Evolutionary conservation across 2,329 filamentous ascomycete species (phyloP).

Genomic region (Pseudohalonectria lignicola): DNA sequence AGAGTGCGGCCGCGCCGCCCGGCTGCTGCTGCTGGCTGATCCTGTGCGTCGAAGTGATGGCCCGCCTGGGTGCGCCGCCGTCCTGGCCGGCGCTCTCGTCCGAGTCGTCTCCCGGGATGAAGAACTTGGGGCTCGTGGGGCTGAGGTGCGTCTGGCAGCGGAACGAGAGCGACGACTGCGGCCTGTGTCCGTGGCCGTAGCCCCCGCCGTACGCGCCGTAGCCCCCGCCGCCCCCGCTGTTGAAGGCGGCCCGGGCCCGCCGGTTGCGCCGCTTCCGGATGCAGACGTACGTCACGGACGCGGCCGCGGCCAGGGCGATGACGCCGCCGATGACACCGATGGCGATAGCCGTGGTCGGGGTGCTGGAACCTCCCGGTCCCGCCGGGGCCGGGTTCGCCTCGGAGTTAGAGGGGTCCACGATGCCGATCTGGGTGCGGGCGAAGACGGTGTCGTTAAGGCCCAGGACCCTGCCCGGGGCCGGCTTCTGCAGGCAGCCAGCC

Average conservation of each 20-base stretch:
- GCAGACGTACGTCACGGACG: constrained; percentile 31
- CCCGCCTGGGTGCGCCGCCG: background rate
- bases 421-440: constrained; percentile 14
- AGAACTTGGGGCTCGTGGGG: constrained; percentile 23
- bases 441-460: constrained; percentile 19
- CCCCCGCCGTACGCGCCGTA: constrained; percentile 5
- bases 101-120: constrained; percentile 13
- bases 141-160: constrained; percentile 35
- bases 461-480: constrained; percentile 16
- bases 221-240: constrained; percentile 7
- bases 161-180: constrained; percentile 37
- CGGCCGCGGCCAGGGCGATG: constrained; percentile 22
- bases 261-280: constrained; percentile 31
- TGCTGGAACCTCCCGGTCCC: constrained; percentile 6
- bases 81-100: too few relatives aligned
- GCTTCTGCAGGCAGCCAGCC: constrained; percentile 38
- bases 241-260: constrained; percentile 15
- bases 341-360: constrained; percentile 28
- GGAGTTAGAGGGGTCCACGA: constrained; percentile 19
- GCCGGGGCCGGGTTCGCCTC: constrained; percentile 4
- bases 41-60: constrained; percentile 1
- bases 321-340: constrained; percentile 30
- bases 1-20: too few relatives aligned
- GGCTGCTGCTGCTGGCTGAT: constrained; percentile 2
- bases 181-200: constrained; percentile 21